Evolutionary conservation across 208 protist genomes (phyloP).

Genomic region (Spongospora subterranea): DNA sequence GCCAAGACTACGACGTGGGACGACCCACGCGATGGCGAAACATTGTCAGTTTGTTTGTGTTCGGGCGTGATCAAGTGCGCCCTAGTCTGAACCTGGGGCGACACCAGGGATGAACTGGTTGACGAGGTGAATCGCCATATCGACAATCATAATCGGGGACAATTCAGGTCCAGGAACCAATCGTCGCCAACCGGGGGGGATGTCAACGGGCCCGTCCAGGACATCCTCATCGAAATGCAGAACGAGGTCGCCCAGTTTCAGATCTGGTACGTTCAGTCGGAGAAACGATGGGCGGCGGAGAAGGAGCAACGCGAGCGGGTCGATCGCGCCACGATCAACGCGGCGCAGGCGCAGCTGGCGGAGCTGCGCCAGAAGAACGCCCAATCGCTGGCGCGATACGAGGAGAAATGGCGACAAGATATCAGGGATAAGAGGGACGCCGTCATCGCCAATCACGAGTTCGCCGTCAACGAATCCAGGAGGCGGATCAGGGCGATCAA

Average conservation of each 20-base stretch:
- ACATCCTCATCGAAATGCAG: not conserved
- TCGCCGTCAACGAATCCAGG: not conserved
- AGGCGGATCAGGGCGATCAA: not conserved
- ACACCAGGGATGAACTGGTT: not conserved
- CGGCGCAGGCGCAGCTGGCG: not conserved
- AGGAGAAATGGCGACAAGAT: not conserved
- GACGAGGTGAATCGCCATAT: not conserved
- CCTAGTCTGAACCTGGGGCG: not conserved
- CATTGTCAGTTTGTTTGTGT: not conserved
- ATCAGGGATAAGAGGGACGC: constrained; percentile 11
- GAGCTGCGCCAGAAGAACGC: constrained; percentile 2
- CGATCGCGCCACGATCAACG: not conserved
- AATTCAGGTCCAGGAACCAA: not conserved
- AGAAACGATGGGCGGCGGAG: not conserved
- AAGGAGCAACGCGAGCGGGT: not conserved
- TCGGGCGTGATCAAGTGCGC: not conserved
- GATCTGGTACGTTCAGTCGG: not conserved
- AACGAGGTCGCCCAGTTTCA: not conserved
- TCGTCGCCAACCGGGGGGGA: not conserved
- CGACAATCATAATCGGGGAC: not conserved
- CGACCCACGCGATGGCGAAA: not conserved
- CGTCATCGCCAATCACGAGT: not conserved
- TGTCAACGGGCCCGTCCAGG: not conserved
- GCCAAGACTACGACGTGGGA: not conserved
- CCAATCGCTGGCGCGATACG: not conserved